phyloP scores from a whole-genome alignment of 768 basidiomycete species.

The Paxillus rubicundulus region DNA sequence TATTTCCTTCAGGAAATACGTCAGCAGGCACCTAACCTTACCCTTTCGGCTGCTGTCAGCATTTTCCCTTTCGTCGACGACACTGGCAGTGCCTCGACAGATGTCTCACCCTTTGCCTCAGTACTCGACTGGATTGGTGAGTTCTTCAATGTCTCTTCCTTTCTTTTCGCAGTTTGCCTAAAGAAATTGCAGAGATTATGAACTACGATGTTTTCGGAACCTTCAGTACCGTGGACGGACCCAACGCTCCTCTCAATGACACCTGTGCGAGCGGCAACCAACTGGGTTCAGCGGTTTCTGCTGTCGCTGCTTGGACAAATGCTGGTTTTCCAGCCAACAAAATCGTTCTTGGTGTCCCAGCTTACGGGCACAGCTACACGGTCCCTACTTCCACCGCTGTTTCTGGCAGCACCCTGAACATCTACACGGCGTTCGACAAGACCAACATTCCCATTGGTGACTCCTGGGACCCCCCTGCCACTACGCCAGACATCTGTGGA shows the following conservation, averaged over 20 bases:
- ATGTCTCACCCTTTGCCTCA: slow-evolving; percentile 64
- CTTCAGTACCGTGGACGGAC: slow-evolving; percentile 57
- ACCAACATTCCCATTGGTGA: slow-evolving; percentile 49
- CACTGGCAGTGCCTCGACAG: slow-evolving; percentile 51
- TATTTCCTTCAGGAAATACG: slow-evolving; percentile 73
- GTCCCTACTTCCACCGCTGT: slow-evolving; percentile 25
- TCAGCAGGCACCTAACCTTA: slow-evolving; percentile 48
- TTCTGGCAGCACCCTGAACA: slow-evolving; percentile 29
- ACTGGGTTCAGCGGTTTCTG: slow-evolving; percentile 72
- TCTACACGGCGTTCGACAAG: slow-evolving; percentile 53
- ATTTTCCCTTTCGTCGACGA: slow-evolving; percentile 63
- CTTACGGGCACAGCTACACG: slow-evolving; percentile 77
- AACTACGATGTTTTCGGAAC: slow-evolving; percentile 66
- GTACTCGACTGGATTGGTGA: slow-evolving; percentile 70
- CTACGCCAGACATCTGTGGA: slow-evolving; percentile 60
- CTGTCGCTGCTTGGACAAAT: slow-evolving; percentile 67
- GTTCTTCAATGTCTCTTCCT: slow-evolving; percentile 29
- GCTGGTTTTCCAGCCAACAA: slow-evolving; percentile 73
- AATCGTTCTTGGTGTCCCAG: slow-evolving; percentile 81
- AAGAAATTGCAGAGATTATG: slow-evolving; percentile 54
- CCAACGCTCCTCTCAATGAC: slow-evolving; percentile 83
- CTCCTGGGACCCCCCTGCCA: slow-evolving; percentile 47
- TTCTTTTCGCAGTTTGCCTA: slow-evolving; percentile 1
- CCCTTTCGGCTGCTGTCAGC: slow-evolving; percentile 71
- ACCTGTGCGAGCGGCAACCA: slow-evolving; percentile 59